Evolutionary conservation across 2,329 filamentous ascomycete genomes (phyloP).

Genomic region (Neurospora sp.): DNA sequence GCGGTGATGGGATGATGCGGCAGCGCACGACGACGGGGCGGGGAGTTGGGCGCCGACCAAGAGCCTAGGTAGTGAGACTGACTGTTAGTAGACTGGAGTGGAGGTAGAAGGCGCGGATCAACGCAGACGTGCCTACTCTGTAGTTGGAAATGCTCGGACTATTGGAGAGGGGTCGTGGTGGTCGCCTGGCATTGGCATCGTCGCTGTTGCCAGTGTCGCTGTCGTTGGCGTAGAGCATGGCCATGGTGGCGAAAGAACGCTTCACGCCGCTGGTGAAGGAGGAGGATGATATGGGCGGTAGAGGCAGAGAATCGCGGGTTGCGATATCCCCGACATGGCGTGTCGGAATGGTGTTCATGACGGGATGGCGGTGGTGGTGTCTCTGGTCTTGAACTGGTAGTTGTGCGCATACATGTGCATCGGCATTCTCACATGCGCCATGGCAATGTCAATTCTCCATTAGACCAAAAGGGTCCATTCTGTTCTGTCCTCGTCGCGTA

Average conservation of each 20-base stretch:
- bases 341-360: background rate
- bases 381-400: background rate
- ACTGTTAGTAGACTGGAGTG: background rate
- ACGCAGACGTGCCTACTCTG: background rate
- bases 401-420: background rate
- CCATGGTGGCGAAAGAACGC: slow-evolving; percentile 17
- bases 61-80: slow-evolving; percentile 7
- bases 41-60: slow-evolving; percentile 10
- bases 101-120: background rate
- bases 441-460: background rate
- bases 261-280: slow-evolving; percentile 15
- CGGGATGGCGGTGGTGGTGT: background rate
- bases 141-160: background rate
- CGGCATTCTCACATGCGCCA: background rate
- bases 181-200: background rate
- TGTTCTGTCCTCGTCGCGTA: background rate
- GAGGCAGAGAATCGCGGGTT: background rate
- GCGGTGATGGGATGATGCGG: slow-evolving; percentile 13
- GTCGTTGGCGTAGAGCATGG: slow-evolving; percentile 5
- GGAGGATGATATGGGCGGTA: slow-evolving; percentile 12
- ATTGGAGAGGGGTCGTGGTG: background rate
- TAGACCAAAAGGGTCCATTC: background rate
- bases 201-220: background rate
- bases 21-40: background rate
- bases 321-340: background rate